Evolutionary conservation across 2,329 filamentous ascomycete genomes (phyloP).

Genomic region (Epichloe gansuensis): DNA sequence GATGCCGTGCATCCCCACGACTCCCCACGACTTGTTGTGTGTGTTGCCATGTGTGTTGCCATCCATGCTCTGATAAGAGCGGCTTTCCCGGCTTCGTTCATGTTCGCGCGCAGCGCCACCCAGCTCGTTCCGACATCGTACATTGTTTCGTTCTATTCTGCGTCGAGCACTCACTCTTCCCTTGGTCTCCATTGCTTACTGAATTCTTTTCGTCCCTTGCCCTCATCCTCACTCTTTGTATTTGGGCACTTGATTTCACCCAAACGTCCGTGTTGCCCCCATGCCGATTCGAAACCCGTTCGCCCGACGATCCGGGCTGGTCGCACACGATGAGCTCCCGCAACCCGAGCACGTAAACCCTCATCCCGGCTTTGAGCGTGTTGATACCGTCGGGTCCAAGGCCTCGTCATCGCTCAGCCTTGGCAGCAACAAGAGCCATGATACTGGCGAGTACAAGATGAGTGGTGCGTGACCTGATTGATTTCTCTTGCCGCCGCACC

Average conservation of each 20-base stretch:
- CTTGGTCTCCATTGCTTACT: neutral
- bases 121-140: neutral
- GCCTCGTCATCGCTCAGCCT: slow-evolving; percentile 51
- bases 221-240: neutral
- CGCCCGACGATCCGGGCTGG: slow-evolving; percentile 41
- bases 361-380: slow-evolving; percentile 42
- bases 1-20: neutral
- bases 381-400: slow-evolving; percentile 51
- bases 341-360: slow-evolving; percentile 26
- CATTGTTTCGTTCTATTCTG: neutral
- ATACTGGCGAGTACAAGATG: slow-evolving; percentile 67
- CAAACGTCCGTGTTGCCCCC: slow-evolving; percentile 1
- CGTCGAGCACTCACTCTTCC: neutral
- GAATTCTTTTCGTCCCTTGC: neutral
- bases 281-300: slow-evolving; percentile 70
- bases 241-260: neutral
- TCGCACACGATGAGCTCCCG: slow-evolving; percentile 41
- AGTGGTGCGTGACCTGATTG: slow-evolving; percentile 47
- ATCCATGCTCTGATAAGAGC: neutral
- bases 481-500: slow-evolving; percentile 1
- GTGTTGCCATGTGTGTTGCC: too few relatives aligned
- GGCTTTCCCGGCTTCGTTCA: neutral
- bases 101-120: neutral
- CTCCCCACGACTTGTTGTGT: too few relatives aligned
- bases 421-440: slow-evolving; percentile 45